A percentile compares a stretch with the other conserved stretches of the same genome.
These are phyloP conservation scores for Leccinum holopus DNA, from an alignment of 1,284 basidiomycete genomes.

Conservation along the genomic window DNA sequence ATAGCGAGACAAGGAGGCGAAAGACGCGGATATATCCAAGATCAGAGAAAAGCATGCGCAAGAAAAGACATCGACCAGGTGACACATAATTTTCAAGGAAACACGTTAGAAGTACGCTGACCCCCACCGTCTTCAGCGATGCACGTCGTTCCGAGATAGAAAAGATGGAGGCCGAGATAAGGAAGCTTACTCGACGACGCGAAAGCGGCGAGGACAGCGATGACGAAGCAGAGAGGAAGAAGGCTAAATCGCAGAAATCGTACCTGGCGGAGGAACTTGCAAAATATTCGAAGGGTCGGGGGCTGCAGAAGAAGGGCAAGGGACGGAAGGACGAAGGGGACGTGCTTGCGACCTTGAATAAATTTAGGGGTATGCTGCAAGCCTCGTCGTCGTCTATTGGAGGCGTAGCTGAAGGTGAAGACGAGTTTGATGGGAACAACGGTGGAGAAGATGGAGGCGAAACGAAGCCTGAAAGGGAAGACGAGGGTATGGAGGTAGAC, in stretches of 20 bases:
- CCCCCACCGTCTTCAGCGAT: constrained; percentile 42
- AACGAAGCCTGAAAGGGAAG: constrained; percentile 38
- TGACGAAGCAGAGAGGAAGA: constrained; percentile 58
- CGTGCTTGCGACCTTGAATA: constrained; percentile 67
- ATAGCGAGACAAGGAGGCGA: constrained; percentile 37
- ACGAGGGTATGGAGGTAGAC: constrained; percentile 74
- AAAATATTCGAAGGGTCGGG: constrained; percentile 70
- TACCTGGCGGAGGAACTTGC: constrained; percentile 77
- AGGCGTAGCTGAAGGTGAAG: constrained; percentile 39
- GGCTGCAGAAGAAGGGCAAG: constrained; percentile 53
- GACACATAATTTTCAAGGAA: constrained; percentile 3
- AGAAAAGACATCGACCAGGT: constrained; percentile 62
- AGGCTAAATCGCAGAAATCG: constrained; percentile 62
- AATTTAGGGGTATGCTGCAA: constrained; percentile 72
- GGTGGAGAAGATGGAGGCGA: constrained; percentile 20
- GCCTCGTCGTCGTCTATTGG: constrained; percentile 31
- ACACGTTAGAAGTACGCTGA: constrained; percentile 4
- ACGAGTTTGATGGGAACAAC: constrained; percentile 24
- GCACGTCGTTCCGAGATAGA: constrained; percentile 78
- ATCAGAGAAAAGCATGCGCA: constrained; percentile 74
- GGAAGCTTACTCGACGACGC: constrained; percentile 61
- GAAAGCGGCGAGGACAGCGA: constrained; percentile 56
- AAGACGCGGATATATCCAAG: constrained; percentile 56
- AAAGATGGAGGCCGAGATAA: constrained; percentile 85
- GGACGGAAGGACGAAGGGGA: constrained; percentile 71